Conservation (phyloP, 495 filamentous ascomycete species). For the Pyrenopolyporus hunteri region DNA sequence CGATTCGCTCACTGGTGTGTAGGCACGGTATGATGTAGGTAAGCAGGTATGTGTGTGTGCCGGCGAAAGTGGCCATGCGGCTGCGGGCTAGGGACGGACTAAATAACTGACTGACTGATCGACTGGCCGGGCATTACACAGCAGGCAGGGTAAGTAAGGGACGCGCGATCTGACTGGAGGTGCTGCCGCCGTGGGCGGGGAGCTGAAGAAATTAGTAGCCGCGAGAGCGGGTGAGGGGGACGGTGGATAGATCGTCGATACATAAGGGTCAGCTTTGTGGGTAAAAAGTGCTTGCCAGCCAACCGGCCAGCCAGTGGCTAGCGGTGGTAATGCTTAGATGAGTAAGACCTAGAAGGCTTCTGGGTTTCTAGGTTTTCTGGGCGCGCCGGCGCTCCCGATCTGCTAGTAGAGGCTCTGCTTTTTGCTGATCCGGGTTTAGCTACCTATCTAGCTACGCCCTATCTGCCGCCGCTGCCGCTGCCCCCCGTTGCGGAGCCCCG, state of each 20-base stretch:
- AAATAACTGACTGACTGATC: constrained; percentile 12
- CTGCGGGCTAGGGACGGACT: neutral
- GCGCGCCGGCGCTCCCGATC: neutral
- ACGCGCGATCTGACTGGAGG: constrained; percentile 27
- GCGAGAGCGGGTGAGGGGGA: neutral
- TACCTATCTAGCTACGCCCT: too few species aligned
- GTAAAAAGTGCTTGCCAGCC: neutral
- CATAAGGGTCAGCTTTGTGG: neutral
- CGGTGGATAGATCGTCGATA: neutral
- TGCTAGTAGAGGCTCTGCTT: too few species aligned
- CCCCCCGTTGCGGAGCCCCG: neutral
- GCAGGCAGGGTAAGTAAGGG: constrained; percentile 9
- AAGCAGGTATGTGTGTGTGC: too few species aligned
- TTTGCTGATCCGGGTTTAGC: neutral
- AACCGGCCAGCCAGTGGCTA: neutral
- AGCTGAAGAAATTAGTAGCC: neutral
- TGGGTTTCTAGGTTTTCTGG: neutral
- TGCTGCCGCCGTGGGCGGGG: constrained; percentile 6
- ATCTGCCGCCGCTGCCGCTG: constrained; percentile 9
- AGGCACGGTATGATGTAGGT: too few species aligned
- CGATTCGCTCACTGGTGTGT: too few species aligned
- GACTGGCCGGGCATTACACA: constrained; percentile 4
- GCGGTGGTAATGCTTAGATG: neutral
- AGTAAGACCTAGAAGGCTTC: constrained; percentile 3
- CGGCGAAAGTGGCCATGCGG: too few species aligned